A percentile compares a stretch with the other conserved stretches of the same genome.
phyloP scores from a whole-genome alignment of 2,329 filamentous ascomycete genomes.

The Apiospora phragmitis region DNA sequence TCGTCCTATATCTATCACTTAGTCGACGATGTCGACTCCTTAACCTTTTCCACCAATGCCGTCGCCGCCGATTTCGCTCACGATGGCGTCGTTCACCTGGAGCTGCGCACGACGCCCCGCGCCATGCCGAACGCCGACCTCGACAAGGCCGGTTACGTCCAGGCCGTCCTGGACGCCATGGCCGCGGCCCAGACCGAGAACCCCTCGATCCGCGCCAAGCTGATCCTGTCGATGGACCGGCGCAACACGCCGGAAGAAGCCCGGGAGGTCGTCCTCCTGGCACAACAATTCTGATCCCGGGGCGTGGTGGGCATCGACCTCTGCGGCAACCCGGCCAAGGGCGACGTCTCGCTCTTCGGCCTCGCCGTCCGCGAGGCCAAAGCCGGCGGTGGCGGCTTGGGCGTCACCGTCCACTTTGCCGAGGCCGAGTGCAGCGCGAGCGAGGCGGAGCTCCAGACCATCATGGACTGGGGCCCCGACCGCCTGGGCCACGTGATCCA shows the following conservation, averaged over 20 bases:
- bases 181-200: conserved; percentile 30
- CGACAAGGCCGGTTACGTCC: conserved; percentile 64
- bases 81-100: conserved; percentile 76
- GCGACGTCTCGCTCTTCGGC: conserved; percentile 60
- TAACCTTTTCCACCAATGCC: conserved; percentile 62
- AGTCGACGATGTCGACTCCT: conserved; percentile 60
- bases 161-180: conserved; percentile 66
- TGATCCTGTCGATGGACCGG: conserved; percentile 77
- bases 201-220: conserved; percentile 54
- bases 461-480: conserved; percentile 67
- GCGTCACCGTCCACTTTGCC: conserved; percentile 76
- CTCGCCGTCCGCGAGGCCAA: conserved; percentile 60
- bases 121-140: conserved; percentile 53
- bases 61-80: conserved; percentile 66
- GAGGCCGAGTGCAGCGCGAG: conserved; percentile 62
- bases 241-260: conserved; percentile 61
- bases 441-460: conserved; percentile 58
- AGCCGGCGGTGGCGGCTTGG: conserved; percentile 49
- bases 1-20: conserved; percentile 78
- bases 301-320: conserved; percentile 74
- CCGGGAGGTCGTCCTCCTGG: conserved; percentile 63
- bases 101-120: conserved; percentile 79
- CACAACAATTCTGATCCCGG: conserved; percentile 48
- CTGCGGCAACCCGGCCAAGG: conserved; percentile 71
- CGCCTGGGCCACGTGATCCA: conserved; percentile 80